phyloP scores from a whole-genome alignment of 192 early-diverging fungal species.

The Backusella morwellensis region DNA sequence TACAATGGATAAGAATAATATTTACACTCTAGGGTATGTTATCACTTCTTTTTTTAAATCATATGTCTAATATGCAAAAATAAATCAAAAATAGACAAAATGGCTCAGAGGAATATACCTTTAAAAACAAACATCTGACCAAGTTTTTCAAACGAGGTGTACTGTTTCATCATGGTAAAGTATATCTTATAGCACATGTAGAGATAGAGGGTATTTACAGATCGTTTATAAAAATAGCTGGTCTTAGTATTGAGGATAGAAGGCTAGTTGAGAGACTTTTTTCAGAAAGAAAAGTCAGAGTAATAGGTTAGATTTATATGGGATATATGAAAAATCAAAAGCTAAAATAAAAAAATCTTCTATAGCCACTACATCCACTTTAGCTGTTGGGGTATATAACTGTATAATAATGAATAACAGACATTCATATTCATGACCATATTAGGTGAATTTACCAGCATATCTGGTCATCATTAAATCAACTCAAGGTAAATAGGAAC shows the following conservation, averaged over 20 bases:
- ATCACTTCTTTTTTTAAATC: neutral
- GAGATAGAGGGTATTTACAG: neutral
- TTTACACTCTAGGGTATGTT: constrained; percentile 6
- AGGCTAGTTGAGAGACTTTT: constrained; percentile 52
- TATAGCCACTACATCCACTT: constrained; percentile 67
- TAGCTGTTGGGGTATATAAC: constrained; percentile 60
- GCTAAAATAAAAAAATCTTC: no score
- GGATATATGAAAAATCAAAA: neutral
- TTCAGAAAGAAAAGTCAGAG: constrained; percentile 43
- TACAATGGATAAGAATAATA: constrained; percentile 16
- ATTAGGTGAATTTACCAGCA: constrained; percentile 69
- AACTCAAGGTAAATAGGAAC: constrained; percentile 35
- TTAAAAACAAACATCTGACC: constrained; percentile 26
- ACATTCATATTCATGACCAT: neutral
- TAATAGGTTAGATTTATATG: constrained; percentile 40
- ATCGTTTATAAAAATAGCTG: constrained; percentile 22
- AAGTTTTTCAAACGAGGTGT: constrained; percentile 53
- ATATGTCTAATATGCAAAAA: neutral
- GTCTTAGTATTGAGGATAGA: constrained; percentile 40
- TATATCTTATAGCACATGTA: neutral
- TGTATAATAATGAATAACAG: neutral
- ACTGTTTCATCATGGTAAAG: constrained; percentile 64
- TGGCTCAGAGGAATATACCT: neutral
- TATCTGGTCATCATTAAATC: constrained; percentile 75
- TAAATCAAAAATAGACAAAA: neutral